Evolutionary conservation across 2,329 filamentous ascomycete genomes (phyloP).

Genomic region (Hymenoscyphus fraxineus): DNA sequence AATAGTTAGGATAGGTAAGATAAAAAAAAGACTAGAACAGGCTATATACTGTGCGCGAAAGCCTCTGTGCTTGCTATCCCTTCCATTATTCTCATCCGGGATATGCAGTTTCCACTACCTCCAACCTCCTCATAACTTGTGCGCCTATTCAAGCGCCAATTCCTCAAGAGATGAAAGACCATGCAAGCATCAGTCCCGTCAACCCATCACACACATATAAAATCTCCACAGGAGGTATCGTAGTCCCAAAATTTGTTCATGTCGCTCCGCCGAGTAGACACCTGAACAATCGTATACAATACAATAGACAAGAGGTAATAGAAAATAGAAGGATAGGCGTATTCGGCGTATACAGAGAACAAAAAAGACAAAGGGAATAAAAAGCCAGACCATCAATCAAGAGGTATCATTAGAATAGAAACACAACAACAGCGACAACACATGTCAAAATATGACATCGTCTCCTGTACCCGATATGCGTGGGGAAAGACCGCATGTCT

Average conservation of each 20-base stretch:
- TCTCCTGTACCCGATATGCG: neutral
- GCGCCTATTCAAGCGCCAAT: neutral
- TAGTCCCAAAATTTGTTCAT: neutral
- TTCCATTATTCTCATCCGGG: neutral
- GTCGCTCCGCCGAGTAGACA: conserved; percentile 5
- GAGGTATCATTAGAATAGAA: conserved; percentile 17
- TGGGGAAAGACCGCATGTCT: neutral
- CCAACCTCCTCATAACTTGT: neutral
- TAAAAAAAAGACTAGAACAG: neutral
- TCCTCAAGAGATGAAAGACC: neutral
- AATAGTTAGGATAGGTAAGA: conserved; percentile 1
- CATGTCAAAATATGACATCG: neutral
- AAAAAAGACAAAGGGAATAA: conserved; percentile 4
- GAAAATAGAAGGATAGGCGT: neutral
- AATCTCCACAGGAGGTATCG: conserved; percentile 9
- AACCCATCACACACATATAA: neutral
- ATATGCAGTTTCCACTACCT: neutral
- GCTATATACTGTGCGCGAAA: neutral
- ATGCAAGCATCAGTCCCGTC: neutral
- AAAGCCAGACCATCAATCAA: conserved; percentile 13
- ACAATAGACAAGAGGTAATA: conserved; percentile 6
- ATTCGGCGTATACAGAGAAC: neutral
- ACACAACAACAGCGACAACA: conserved; percentile 2
- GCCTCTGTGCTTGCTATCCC: neutral
- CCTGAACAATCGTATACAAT: neutral